Evolutionary conservation across 2,329 filamentous ascomycete species (phyloP).

Genomic region (Fusarium stilboides): DNA sequence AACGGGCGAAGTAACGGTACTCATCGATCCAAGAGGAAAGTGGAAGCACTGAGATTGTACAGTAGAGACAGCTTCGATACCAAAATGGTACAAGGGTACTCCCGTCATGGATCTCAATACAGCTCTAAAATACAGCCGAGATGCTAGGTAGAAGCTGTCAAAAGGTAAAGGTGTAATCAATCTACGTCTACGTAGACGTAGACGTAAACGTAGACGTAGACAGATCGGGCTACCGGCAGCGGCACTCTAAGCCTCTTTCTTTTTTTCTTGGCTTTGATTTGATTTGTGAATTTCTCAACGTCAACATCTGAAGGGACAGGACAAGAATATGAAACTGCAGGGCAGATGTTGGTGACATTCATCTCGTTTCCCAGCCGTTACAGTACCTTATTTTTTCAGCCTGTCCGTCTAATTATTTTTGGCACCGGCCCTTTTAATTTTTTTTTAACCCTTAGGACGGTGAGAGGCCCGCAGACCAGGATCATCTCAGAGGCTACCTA

Average conservation of each 20-base stretch:
- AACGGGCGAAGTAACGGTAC: not conserved
- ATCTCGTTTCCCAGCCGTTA: slow-evolving; percentile 10
- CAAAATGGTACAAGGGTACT: not conserved
- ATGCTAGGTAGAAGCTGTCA: slow-evolving; percentile 8
- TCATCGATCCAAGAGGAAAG: slow-evolving; percentile 13
- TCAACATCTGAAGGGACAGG: slow-evolving; percentile 3
- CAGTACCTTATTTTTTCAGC: not conserved
- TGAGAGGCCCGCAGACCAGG: slow-evolving; percentile 38
- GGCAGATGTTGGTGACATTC: slow-evolving; percentile 15
- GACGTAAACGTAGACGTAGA: not conserved
- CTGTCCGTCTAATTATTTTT: slow-evolving; percentile 2
- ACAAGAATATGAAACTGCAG: not conserved
- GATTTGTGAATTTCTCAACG: not conserved
- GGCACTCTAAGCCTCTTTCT: slow-evolving; percentile 1
- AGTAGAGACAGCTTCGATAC: not conserved
- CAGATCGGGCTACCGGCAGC: slow-evolving; percentile 22
- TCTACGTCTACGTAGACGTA: no score
- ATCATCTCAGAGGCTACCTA: slow-evolving; percentile 25
- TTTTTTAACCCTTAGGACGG: slow-evolving; percentile 30
- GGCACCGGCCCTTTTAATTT: slow-evolving; percentile 31
- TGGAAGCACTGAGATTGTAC: not conserved
- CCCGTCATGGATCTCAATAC: not conserved
- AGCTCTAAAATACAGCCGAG: not conserved
- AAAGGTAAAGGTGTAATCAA: not conserved
- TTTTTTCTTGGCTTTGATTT: slow-evolving; percentile 7